A percentile compares a stretch with the other conserved stretches of the same genome.
Conservation (phyloP, 352 stramenopile species). For the Pythium graminicola region DNA sequence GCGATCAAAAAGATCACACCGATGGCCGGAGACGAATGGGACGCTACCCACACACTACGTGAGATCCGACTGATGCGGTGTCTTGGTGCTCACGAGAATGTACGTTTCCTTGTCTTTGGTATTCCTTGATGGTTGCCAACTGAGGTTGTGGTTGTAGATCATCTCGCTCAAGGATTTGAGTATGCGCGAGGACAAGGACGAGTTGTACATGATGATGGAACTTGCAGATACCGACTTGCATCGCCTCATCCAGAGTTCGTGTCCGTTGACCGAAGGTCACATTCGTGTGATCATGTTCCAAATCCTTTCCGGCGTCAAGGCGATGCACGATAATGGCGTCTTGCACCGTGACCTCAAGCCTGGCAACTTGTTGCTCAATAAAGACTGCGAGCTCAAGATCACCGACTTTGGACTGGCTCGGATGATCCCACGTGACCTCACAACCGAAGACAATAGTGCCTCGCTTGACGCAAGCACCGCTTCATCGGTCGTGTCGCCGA, state of each 20-base stretch:
- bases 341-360: constrained; percentile 97
- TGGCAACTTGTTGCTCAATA: constrained; percentile 97
- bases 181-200: constrained; percentile 91
- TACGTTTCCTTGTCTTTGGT: constrained; percentile 82
- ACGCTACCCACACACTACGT: constrained; percentile 98
- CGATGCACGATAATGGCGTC: constrained; percentile 92
- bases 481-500: constrained; percentile 46
- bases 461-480: constrained; percentile 12
- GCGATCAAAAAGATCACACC: constrained; percentile 88
- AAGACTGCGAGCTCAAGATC: neutral
- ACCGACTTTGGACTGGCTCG: neutral
- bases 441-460: neutral
- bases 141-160: constrained; percentile 40
- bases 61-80: constrained; percentile 94
- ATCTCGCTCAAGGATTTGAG: constrained; percentile 90
- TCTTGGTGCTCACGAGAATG: constrained; percentile 90
- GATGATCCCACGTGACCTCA: neutral
- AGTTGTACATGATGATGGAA: constrained; percentile 94
- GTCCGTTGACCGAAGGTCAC: constrained; percentile 63
- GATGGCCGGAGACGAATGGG: constrained; percentile 96
- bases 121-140: neutral
- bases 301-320: constrained; percentile 77
- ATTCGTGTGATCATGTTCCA: constrained; percentile 87
- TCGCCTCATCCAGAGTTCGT: constrained; percentile 77
- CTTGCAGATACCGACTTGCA: constrained; percentile 93